These are phyloP conservation scores for Diplodia sapinea DNA, from an alignment of 2,329 filamentous ascomycete species.

Conservation along the genomic window DNA sequence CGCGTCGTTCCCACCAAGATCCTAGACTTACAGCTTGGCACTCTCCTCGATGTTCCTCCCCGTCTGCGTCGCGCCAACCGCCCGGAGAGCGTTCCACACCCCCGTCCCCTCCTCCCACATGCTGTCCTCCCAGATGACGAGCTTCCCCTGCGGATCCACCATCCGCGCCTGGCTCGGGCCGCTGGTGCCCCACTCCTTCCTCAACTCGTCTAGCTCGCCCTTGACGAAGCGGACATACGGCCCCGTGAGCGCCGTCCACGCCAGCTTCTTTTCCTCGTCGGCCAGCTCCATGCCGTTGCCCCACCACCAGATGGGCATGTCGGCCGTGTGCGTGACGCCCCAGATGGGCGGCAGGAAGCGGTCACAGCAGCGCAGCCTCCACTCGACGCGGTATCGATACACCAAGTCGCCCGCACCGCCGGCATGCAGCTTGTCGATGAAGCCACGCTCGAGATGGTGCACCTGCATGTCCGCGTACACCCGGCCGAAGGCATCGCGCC, in stretches of 20 bases:
- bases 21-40: constrained; percentile 31
- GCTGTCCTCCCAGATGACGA: constrained; percentile 55
- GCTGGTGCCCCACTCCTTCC: constrained; percentile 46
- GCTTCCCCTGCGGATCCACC: constrained; percentile 53
- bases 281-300: constrained; percentile 51
- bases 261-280: constrained; percentile 52
- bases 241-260: constrained; percentile 47
- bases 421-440: constrained; percentile 55
- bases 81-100: constrained; percentile 54
- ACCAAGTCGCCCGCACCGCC: constrained; percentile 47
- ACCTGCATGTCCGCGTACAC: constrained; percentile 65
- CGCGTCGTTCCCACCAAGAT: neutral
- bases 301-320: constrained; percentile 63
- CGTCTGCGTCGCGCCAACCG: constrained; percentile 33
- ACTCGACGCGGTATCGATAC: constrained; percentile 61
- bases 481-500: constrained; percentile 60
- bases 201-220: constrained; percentile 44
- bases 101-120: constrained; percentile 55
- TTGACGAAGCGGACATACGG: constrained; percentile 50
- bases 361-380: constrained; percentile 57
- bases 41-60: constrained; percentile 10
- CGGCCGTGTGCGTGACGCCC: constrained; percentile 62
- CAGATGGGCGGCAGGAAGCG: constrained; percentile 52
- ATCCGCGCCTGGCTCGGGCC: constrained; percentile 50
- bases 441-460: constrained; percentile 59